Conservation (phyloP, 805 yeast species). For the Pichia rugopelliculosa region DNA sequence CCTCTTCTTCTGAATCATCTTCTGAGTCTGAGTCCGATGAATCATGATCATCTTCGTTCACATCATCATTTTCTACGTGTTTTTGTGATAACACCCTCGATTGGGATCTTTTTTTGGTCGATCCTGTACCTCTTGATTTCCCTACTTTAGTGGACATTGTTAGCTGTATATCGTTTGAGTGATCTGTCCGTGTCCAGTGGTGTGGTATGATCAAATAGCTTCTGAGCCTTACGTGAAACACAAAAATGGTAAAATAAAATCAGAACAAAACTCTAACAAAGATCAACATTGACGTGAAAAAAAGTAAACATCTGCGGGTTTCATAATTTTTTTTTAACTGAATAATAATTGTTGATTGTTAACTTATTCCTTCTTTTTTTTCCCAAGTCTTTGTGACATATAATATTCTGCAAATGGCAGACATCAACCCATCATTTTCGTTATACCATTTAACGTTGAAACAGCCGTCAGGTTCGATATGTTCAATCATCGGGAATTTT, state of each 20-base stretch:
- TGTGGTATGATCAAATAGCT: not conserved
- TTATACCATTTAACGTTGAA: conserved; percentile 70
- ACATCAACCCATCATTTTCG: conserved; percentile 32
- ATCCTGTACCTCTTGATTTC: not conserved
- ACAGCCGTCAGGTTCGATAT: conserved; percentile 45
- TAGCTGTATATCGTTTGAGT: not conserved
- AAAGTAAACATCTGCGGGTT: not conserved
- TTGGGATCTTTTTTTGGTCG: not conserved
- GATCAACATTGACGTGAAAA: no score
- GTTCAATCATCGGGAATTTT: conserved; percentile 64
- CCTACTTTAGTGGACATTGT: not conserved
- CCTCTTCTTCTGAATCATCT: not conserved
- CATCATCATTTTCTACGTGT: not conserved
- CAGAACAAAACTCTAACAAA: no score
- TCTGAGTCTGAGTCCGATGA: no score
- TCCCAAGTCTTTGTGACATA: not conserved
- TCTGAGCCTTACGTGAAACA: not conserved
- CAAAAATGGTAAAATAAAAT: not conserved
- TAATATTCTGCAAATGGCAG: conserved; percentile 12
- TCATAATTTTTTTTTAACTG: no score
- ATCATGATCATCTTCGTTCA: not conserved
- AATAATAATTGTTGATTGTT: not conserved
- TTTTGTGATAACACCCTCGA: not conserved
- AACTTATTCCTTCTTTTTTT: not conserved
- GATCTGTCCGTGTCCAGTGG: not conserved